A percentile compares a stretch with the other conserved stretches of the same genome.
phyloP scores from a whole-genome alignment of 129 eudicot species.

The Sambucus nigra region DNA sequence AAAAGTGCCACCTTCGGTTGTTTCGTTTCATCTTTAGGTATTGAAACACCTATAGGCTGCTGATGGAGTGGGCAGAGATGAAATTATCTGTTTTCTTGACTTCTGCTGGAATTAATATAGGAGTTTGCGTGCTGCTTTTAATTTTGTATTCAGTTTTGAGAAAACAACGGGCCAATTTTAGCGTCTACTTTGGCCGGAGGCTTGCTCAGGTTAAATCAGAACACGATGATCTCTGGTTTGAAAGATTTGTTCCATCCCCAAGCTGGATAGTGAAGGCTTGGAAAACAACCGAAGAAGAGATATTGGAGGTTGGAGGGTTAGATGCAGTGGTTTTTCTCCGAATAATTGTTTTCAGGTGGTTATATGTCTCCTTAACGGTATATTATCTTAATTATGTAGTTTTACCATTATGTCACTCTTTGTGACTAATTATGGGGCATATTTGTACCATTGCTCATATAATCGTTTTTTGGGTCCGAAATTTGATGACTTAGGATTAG shows the following conservation, averaged over 20 bases:
- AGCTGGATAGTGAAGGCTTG: conserved; percentile 93
- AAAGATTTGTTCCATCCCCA: conserved; percentile 72
- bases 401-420: no score
- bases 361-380: not conserved
- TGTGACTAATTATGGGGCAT: no score
- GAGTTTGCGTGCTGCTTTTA: conserved; percentile 42
- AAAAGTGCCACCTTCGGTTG: no score
- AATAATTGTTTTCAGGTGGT: conserved; percentile 57
- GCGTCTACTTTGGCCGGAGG: conserved; percentile 73
- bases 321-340: conserved; percentile 86
- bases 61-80: conserved; percentile 40
- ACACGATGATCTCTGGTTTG: conserved; percentile 40
- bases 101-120: conserved; percentile 77
- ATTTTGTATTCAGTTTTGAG: conserved; percentile 74
- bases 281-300: conserved; percentile 79
- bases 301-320: conserved; percentile 62
- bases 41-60: conserved; percentile 1
- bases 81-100: conserved; percentile 62
- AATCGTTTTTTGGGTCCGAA: no score
- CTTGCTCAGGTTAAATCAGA: conserved; percentile 44
- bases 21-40: not conserved
- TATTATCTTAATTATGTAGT: no score
- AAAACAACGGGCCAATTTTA: conserved; percentile 61
- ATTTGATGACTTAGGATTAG: no score
- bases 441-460: no score